These are phyloP conservation scores for Xanthoconium stramineum DNA, from an alignment of 768 basidiomycete species.

Conservation along the genomic window DNA sequence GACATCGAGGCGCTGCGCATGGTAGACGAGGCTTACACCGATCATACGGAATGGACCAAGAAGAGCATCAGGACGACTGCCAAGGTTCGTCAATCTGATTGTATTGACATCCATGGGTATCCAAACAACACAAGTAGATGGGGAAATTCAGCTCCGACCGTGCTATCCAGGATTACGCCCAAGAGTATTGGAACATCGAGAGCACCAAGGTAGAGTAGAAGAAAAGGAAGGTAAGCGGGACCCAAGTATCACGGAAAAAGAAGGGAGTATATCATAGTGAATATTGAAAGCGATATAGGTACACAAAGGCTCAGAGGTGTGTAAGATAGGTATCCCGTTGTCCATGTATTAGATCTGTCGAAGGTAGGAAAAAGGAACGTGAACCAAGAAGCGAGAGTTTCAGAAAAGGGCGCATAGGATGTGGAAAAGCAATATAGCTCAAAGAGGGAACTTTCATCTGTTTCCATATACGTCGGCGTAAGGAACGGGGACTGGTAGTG, in stretches of 20 bases:
- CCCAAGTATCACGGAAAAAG: not conserved
- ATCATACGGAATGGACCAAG: constrained; percentile 86
- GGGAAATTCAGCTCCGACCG: constrained; percentile 96
- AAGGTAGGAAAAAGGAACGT: constrained; percentile 11
- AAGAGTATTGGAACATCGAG: constrained; percentile 82
- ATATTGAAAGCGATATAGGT: constrained; percentile 2
- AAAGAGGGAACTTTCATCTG: not conserved
- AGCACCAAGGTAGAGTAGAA: constrained; percentile 33
- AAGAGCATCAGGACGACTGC: constrained; percentile 84
- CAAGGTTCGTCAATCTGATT: constrained; percentile 45
- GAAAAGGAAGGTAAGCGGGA: not conserved
- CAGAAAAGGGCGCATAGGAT: not conserved
- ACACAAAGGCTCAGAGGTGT: constrained; percentile 1
- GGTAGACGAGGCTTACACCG: constrained; percentile 86
- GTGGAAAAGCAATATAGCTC: not conserved
- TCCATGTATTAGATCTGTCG: constrained; percentile 8
- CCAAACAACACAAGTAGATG: constrained; percentile 52
- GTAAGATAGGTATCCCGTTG: constrained; percentile 15
- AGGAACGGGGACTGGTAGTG: not conserved
- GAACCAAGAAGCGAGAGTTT: constrained; percentile 5
- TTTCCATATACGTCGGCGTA: not conserved
- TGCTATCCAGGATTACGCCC: constrained; percentile 89
- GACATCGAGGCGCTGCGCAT: constrained; percentile 80
- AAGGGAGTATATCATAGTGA: constrained; percentile 5
- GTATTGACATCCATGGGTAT: constrained; percentile 59